Percentiles rank a stretch among this genome's conserved stretches.
These are phyloP conservation scores for Monsonia emarginata DNA, from an alignment of 441 rosid species.

Conservation along the genomic window DNA sequence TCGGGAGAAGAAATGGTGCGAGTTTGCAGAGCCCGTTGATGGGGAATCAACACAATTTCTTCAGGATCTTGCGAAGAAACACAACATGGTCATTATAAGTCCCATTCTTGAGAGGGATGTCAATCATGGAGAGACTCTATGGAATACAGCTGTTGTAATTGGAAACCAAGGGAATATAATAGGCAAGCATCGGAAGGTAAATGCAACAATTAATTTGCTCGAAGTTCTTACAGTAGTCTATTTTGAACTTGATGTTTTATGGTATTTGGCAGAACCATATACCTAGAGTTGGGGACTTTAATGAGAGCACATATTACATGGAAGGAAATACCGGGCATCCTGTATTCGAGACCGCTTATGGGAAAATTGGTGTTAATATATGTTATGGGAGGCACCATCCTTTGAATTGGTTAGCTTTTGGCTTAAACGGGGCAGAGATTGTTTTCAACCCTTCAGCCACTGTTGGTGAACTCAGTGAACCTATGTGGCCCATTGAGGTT, in stretches of 20 bases:
- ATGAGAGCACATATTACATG: constrained; percentile 94
- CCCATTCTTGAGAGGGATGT: constrained; percentile 88
- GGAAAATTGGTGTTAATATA: constrained; percentile 75
- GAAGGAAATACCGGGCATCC: constrained; percentile 96
- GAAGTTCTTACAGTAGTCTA: constrained; percentile 1
- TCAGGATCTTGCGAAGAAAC: constrained; percentile 57
- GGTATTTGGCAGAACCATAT: constrained; percentile 71
- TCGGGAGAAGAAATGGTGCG: constrained; percentile 90
- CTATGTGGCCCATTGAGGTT: constrained; percentile 99
- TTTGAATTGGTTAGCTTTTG: constrained; percentile 91
- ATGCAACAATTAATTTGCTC: background rate
- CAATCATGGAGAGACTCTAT: constrained; percentile 78
- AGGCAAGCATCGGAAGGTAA: constrained; percentile 93
- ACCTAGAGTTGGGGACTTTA: constrained; percentile 93
- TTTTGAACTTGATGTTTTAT: constrained; percentile 10
- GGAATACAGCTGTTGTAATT: constrained; percentile 83
- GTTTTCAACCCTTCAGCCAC: constrained; percentile 98
- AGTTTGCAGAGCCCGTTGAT: constrained; percentile 78
- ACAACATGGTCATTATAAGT: constrained; percentile 80
- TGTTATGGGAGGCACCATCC: constrained; percentile 97
- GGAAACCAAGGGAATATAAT: constrained; percentile 82
- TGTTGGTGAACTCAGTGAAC: constrained; percentile 89
- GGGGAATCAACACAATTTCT: constrained; percentile 81
- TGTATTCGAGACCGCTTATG: constrained; percentile 83
- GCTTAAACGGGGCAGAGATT: constrained; percentile 89